Conservation (phyloP, 2,329 filamentous ascomycete species). For the Fusarium devonianum region DNA sequence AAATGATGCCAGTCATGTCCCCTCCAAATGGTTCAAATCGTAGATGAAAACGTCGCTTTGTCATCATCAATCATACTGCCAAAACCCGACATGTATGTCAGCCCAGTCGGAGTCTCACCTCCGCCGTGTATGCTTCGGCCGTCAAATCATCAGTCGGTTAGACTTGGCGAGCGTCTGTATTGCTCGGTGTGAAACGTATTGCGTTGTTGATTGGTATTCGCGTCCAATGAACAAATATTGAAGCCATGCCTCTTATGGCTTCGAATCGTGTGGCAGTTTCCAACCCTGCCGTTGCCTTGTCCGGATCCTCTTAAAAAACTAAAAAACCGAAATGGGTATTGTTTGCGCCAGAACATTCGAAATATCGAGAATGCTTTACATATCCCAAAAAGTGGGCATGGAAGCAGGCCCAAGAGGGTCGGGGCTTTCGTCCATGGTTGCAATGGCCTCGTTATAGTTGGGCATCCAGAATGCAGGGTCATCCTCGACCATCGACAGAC, state of each 20-base stretch:
- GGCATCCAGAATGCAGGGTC: conserved; percentile 59
- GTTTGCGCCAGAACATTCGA: conserved; percentile 40
- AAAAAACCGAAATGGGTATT: conserved; percentile 45
- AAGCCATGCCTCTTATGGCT: conserved; percentile 31
- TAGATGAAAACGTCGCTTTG: conserved; percentile 34
- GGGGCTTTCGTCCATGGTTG: conserved; percentile 48
- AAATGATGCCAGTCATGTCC: conserved; percentile 23
- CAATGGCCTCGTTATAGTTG: conserved; percentile 52
- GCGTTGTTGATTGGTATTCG: conserved; percentile 35
- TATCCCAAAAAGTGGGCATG: conserved; percentile 47
- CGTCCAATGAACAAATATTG: conserved; percentile 32
- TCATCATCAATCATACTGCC: conserved; percentile 39
- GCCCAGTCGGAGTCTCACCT: not conserved
- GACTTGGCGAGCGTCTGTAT: conserved; percentile 28
- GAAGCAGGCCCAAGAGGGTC: conserved; percentile 45
- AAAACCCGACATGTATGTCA: conserved; percentile 9
- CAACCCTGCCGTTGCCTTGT: conserved; percentile 38
- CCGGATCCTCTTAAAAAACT: conserved; percentile 33
- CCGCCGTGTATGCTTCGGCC: not conserved
- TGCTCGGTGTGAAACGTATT: conserved; percentile 40
- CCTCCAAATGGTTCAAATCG: conserved; percentile 26
- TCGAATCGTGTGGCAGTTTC: conserved; percentile 36
- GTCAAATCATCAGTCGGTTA: not conserved
- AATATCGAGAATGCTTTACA: conserved; percentile 41
- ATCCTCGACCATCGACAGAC: conserved; percentile 60